Conservation (phyloP, 306 rosid species). For the Medicago lupulina region DNA sequence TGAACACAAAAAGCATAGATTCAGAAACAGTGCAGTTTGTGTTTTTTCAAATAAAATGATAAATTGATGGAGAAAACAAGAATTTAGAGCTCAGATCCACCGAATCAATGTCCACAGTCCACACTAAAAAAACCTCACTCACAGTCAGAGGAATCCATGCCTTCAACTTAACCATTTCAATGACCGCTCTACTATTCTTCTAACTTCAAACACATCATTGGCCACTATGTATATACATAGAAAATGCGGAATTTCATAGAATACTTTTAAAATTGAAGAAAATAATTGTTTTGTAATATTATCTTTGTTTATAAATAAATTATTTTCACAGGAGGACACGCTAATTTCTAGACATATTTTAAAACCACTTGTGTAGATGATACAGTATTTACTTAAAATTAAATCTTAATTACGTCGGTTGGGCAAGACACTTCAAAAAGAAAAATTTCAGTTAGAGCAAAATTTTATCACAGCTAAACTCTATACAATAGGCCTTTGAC, state of each 20-base stretch:
- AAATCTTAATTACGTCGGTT: too few relatives aligned
- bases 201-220: not conserved
- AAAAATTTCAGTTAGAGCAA: not conserved
- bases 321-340: not conserved
- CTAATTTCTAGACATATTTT: not conserved
- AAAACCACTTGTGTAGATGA: not conserved
- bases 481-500: conserved; percentile 41
- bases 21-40: not conserved
- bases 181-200: not conserved
- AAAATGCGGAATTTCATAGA: not conserved
- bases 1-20: not conserved
- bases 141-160: not conserved
- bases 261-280: not conserved
- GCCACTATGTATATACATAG: not conserved
- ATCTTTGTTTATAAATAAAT: not conserved
- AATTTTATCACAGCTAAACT: not conserved
- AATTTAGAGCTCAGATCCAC: conserved; percentile 3
- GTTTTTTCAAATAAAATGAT: not conserved
- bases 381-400: not conserved
- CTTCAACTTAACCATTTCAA: not conserved
- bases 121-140: not conserved
- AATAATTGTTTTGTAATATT: not conserved
- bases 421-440: not conserved
- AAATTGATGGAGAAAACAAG: not conserved
- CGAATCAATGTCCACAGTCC: not conserved